Base-by-base conservation (phyloP, 2,329 filamentous ascomycete species). In the Neopestalotiopsis clavispora region DNA sequence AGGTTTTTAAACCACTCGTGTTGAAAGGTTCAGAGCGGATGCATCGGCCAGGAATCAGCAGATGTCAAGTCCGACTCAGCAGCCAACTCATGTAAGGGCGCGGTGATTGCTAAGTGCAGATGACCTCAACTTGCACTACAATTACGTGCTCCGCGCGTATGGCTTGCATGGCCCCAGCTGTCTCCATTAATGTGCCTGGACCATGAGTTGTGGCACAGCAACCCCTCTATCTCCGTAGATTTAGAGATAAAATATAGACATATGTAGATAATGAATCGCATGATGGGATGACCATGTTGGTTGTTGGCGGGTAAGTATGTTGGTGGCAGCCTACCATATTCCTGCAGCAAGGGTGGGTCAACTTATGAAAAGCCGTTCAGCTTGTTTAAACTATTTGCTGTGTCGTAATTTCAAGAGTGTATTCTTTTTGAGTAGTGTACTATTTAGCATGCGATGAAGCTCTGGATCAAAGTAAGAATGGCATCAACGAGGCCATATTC, bases 71-170 rank as follows among this genome's bases (percentile, higher is more conserved):
- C 57, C 57, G 57, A 59, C 23, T 12, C 30, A 23, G 20, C 17
- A 30, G 14, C 34, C 59, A 14, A 13, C 12, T 38, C 59, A 62
- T 17, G 30, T 30, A 34, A 34, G 32, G 34, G 59, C 34, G 30
- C 32, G 10, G 59, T 30, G 30, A 62, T 62, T 34, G 45, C 45
- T 52, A 52, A 52, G 45, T 52, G 17, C 45, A 52, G 17, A 65
- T 65, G 62, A 52, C 23, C 38, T 40, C 40, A 65, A 20, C n/a
- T 5, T 65, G n/a, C 13, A 28, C 40, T 56, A 49, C 23, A 49
- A 65, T 65, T 65, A 65, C 62, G 62, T 65, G 62, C 62, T 65
- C 12, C 4, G 40, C n/a, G 62, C 40, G 52, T 45, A 49, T 65
- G 30, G 45, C 34, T 45, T 5, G 45, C 14, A 12, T n/a, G 45